These are phyloP conservation scores for Ilex asprella DNA, from an alignment of 257 asterid species.

Conservation along the genomic window DNA sequence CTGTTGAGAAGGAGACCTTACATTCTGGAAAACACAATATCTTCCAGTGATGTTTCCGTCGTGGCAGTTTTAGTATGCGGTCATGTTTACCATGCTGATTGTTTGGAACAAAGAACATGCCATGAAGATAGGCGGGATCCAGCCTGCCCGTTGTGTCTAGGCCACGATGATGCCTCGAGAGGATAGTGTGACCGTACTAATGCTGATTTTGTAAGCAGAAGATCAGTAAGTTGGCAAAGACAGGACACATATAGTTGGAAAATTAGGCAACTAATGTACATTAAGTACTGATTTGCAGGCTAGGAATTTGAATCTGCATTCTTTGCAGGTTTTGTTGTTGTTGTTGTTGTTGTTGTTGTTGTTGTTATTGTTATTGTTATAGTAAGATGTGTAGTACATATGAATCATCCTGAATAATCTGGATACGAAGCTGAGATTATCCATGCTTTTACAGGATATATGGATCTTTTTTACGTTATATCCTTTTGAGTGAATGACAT, in stretches of 20 bases:
- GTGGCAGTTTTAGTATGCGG: constrained; percentile 86
- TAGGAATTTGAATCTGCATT: too few species aligned
- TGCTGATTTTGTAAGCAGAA: background rate
- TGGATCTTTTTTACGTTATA: too few species aligned
- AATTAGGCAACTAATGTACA: too few species aligned
- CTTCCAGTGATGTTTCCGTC: constrained; percentile 54
- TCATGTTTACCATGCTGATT: constrained; percentile 77
- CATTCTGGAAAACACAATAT: constrained; percentile 24
- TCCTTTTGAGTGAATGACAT: too few species aligned
- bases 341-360: too few species aligned
- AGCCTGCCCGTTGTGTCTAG: constrained; percentile 56
- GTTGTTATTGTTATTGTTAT: too few species aligned
- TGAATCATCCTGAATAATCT: too few species aligned
- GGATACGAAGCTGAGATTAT: too few species aligned
- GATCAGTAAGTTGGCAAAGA: background rate
- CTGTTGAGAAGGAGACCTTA: constrained; percentile 48
- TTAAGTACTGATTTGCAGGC: too few species aligned
- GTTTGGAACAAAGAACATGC: constrained; percentile 61
- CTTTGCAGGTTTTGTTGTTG: too few species aligned
- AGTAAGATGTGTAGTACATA: too few species aligned
- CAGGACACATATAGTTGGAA: background rate
- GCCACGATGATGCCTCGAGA: constrained; percentile 18
- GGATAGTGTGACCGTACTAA: constrained; percentile 16
- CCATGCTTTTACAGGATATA: too few species aligned
- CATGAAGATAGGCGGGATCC: constrained; percentile 53